Evolutionary conservation across 352 stramenopile species (phyloP).

Genomic region (Pseudoperonospora humuli): DNA sequence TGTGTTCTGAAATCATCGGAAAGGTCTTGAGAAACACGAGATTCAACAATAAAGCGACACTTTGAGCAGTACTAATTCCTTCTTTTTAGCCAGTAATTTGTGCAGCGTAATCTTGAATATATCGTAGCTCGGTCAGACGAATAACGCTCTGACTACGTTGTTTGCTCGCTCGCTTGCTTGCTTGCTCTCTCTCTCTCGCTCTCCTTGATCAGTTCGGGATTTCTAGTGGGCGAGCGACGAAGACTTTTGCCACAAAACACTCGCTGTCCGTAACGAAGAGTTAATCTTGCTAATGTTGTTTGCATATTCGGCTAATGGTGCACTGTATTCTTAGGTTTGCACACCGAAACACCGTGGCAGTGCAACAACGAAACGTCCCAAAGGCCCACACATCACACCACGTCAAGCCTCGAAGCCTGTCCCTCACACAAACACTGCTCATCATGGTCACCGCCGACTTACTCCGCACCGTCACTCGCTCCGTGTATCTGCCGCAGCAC

Average conservation of each 20-base stretch:
- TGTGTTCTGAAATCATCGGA: no score
- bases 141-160: slow-evolving; percentile 1
- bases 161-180: background rate
- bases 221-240: background rate
- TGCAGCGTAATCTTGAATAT: slow-evolving; percentile 6
- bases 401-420: slow-evolving; percentile 1
- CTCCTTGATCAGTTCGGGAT: slow-evolving; percentile 6
- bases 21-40: no score
- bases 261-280: background rate
- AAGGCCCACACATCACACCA: background rate
- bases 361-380: slow-evolving; percentile 9
- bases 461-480: slow-evolving; percentile 5
- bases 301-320: background rate
- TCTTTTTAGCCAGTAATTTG: background rate
- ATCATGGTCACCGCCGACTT: slow-evolving; percentile 11
- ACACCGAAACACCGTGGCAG: slow-evolving; percentile 6
- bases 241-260: background rate
- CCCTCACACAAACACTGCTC: slow-evolving; percentile 5
- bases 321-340: slow-evolving; percentile 7
- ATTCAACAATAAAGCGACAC: no score
- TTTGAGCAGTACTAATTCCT: no score
- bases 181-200: no score
- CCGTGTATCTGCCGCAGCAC: slow-evolving; percentile 41
- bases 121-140: no score
- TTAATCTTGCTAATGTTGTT: background rate